Evolutionary conservation across 345 rosid species (phyloP).

Genomic region (Heritiera fomes): DNA sequence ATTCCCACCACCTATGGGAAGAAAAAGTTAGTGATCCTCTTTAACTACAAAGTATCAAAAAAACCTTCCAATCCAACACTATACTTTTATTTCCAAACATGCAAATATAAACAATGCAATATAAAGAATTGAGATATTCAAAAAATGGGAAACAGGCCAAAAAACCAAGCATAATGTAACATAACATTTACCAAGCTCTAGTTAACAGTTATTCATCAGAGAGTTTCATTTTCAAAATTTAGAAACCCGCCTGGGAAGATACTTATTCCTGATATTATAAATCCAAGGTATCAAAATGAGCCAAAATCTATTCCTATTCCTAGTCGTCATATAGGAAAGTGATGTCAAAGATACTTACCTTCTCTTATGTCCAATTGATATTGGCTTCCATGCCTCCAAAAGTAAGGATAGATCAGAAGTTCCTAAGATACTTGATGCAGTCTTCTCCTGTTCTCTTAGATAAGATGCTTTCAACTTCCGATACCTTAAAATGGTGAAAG

Average conservation of each 20-base stretch:
- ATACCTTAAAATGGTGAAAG: slow-evolving; percentile 70
- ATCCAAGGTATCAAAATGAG: not conserved
- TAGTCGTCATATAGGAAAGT: not conserved
- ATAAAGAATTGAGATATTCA: not conserved
- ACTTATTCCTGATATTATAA: not conserved
- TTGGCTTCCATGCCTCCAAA: slow-evolving; percentile 94
- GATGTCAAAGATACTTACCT: slow-evolving; percentile 43
- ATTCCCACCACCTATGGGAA: slow-evolving; percentile 91
- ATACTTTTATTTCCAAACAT: not conserved
- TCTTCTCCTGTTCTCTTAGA: slow-evolving; percentile 34
- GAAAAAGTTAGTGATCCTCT: not conserved
- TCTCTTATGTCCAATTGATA: slow-evolving; percentile 78
- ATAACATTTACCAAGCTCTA: not conserved
- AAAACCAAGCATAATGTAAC: not conserved
- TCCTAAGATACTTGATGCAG: slow-evolving; percentile 29
- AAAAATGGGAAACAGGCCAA: not conserved
- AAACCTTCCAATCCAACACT: slow-evolving; percentile 3
- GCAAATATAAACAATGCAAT: not conserved
- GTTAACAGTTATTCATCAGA: not conserved
- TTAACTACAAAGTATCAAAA: slow-evolving; percentile 15
- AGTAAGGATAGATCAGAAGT: slow-evolving; percentile 46
- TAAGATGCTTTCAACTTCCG: slow-evolving; percentile 60
- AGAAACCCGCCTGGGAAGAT: slow-evolving; percentile 1
- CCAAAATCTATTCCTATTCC: not conserved
- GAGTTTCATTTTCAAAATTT: not conserved